These are phyloP conservation scores for Nothophaeocryptopus gaeumannii DNA, from an alignment of 2,329 filamentous ascomycete species.

Conservation along the genomic window DNA sequence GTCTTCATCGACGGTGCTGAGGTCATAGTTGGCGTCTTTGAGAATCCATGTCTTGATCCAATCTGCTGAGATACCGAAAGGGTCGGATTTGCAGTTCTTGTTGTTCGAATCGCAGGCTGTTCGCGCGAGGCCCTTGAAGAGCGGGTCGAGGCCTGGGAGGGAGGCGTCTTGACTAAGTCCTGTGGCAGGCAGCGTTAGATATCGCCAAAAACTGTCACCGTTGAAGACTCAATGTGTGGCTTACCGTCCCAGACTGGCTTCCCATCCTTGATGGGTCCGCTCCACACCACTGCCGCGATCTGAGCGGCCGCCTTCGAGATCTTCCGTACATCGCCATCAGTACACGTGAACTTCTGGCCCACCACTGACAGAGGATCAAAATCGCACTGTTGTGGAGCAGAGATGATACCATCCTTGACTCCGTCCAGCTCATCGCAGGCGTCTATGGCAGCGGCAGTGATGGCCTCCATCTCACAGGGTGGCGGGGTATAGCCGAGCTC, in stretches of 20 bases:
- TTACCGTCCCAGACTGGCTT: conserved; percentile 32
- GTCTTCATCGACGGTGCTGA: conserved; percentile 18
- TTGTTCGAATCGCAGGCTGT: conserved; percentile 29
- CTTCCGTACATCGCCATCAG: conserved; percentile 17
- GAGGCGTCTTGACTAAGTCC: conserved; percentile 15
- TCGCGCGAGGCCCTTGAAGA: conserved; percentile 26
- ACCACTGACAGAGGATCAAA: conserved; percentile 34
- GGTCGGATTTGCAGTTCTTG: conserved; percentile 24
- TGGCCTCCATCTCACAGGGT: conserved; percentile 38
- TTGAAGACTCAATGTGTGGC: too few relatives aligned
- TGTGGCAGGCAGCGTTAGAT: too few relatives aligned
- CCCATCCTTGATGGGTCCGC: conserved; percentile 28
- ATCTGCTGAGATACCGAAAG: conserved; percentile 32
- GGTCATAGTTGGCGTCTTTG: conserved; percentile 28
- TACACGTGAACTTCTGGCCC: conserved; percentile 28
- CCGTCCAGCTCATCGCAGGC: conserved; percentile 40
- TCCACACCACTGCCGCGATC: conserved; percentile 35
- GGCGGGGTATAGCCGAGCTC: conserved; percentile 28
- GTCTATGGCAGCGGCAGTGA: conserved; percentile 35
- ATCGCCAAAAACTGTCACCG: conserved; percentile 3
- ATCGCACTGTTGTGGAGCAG: conserved; percentile 28
- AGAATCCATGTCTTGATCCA: conserved; percentile 38
- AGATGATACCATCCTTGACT: conserved; percentile 37
- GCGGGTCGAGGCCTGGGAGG: conserved; percentile 23
- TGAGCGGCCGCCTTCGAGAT: conserved; percentile 33